Evolutionary conservation across 768 basidiomycete genomes (phyloP).

Genomic region (Infundibulicybe gibba): DNA sequence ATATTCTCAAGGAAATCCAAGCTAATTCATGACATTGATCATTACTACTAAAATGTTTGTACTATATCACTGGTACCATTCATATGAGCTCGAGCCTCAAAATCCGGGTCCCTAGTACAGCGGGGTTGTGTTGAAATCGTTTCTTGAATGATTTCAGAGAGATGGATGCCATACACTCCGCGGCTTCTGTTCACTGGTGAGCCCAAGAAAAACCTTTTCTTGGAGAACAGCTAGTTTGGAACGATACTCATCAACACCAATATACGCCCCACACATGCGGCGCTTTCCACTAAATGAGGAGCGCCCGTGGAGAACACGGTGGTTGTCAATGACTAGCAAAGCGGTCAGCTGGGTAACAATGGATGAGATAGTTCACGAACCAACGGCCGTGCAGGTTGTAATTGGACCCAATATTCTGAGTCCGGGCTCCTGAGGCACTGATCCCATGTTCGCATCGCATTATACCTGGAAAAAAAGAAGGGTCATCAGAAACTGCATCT

Average conservation of each 20-base stretch:
- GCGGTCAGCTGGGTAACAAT: not conserved
- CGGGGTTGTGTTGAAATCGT: not conserved
- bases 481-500: not conserved
- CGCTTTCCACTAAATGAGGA: conserved; percentile 85
- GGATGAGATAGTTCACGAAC: conserved; percentile 37
- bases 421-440: conserved; percentile 70
- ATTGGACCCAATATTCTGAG: conserved; percentile 89
- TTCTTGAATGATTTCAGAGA: conserved; percentile 29
- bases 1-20: conserved; percentile 74
- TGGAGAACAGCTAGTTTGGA: conserved; percentile 70
- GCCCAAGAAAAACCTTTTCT: conserved; percentile 51
- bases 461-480: conserved; percentile 48
- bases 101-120: not conserved
- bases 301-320: conserved; percentile 93
- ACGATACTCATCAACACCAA: conserved; percentile 86
- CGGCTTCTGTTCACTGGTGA: conserved; percentile 20
- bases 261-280: conserved; percentile 94
- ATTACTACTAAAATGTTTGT: conserved; percentile 3
- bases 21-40: conserved; percentile 19
- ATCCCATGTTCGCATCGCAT: conserved; percentile 80
- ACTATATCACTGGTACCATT: not conserved
- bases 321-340: conserved; percentile 78
- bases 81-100: not conserved
- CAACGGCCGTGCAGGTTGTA: conserved; percentile 81
- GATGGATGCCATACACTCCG: conserved; percentile 58